Base-by-base conservation (phyloP, 306 rosid species). In the Erythrophleum fordii region DNA sequence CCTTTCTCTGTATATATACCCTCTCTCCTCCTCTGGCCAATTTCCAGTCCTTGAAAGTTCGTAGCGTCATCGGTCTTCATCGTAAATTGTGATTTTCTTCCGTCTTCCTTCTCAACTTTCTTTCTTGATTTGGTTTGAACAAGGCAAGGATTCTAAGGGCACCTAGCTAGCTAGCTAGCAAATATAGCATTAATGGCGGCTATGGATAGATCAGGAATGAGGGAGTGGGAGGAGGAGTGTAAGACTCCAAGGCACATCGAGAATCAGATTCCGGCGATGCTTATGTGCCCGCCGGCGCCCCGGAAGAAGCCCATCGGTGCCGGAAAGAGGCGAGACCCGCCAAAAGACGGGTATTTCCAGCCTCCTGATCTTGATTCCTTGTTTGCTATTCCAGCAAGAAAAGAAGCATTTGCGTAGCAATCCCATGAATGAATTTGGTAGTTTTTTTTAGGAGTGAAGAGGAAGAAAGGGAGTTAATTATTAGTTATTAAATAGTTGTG, bases 311-410 rank as follows among this genome's bases (percentile, higher is more conserved):
- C 87, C 13, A 68, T 59, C 46, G 48, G 16, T 0, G 41, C 70
- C 17, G 86, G 84, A 53, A 84, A 67, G 66, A 78, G 86, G 61
- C 79, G 59, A 29, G 80, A 81, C 3, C 94, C 91, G 5, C 97
- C 91, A 0, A 87, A 82, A 81, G 89, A 85, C 8, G 97, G 93
- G 34, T 91, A 88, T 75, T 93, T 93, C 61, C 91, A 90, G 34
- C 90, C 95, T 16, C 95, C 98, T 23, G 97, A 93, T 81, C 94
- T 93, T 16, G 98, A 93, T 22, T 72, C 93, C 23, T 83, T 93
- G 77, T 91, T 91, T 56, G 6, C 46, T 16, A 22, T 87, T 80
- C 70, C 71, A n/a, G 72, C 87, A 3, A 82, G 94, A 37, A 73
- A 83, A 75, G 92, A 85, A 81, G 83, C 92, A 18, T 85, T 85